Conservation (phyloP, 768 basidiomycete species). For the Kwoniella europaea region DNA sequence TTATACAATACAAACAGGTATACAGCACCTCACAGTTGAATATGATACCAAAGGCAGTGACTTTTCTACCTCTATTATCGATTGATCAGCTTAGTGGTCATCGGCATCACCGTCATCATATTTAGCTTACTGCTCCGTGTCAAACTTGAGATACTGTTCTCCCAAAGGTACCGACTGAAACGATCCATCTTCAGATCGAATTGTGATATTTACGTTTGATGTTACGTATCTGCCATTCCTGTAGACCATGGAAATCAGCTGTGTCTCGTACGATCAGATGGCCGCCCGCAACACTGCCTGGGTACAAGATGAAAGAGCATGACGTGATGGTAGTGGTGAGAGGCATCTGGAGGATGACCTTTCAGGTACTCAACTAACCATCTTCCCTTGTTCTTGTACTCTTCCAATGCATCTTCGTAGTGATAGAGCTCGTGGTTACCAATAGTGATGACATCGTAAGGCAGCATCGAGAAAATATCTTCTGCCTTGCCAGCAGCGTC, state of each 20-base stretch:
- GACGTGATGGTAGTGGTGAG: background rate
- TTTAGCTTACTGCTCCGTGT: conserved; percentile 67
- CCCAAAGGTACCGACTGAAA: conserved; percentile 45
- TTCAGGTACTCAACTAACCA: conserved; percentile 39
- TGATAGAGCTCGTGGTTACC: conserved; percentile 90
- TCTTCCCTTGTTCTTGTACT: conserved; percentile 36
- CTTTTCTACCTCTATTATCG: conserved; percentile 65
- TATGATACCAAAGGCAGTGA: conserved; percentile 80
- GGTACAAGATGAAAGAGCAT: too few species aligned
- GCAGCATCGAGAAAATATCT: conserved; percentile 71
- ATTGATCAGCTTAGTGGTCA: background rate
- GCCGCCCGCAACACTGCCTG: too few species aligned
- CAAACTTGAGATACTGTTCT: conserved; percentile 74
- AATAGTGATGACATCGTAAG: conserved; percentile 81
- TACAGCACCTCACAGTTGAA: conserved; percentile 64
- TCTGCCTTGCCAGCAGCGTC: conserved; percentile 62
- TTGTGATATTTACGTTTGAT: conserved; percentile 84
- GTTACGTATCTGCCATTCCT: conserved; percentile 76
- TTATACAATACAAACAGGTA: background rate
- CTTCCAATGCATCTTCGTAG: conserved; percentile 36
- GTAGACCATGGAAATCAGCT: conserved; percentile 12
- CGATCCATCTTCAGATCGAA: conserved; percentile 61
- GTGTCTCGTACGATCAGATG: too few species aligned
- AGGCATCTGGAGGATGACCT: background rate
- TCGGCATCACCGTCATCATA: background rate